phyloP scores from a whole-genome alignment of 805 yeast genomes.

The Allodekkera sacchari region DNA sequence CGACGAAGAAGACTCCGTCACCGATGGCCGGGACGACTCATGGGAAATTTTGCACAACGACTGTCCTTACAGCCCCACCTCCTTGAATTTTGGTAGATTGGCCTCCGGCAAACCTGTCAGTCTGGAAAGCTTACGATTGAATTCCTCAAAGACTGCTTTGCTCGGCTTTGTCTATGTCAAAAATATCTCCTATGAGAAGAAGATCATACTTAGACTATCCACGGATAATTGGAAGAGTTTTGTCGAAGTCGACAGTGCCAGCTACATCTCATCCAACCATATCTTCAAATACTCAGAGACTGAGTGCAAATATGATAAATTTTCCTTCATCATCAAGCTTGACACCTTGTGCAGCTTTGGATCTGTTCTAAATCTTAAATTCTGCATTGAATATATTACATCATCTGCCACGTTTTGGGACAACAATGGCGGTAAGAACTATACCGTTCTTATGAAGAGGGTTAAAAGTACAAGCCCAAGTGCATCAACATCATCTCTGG shows the following conservation, averaged over 20 bases:
- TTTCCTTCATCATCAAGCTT: slow-evolving; percentile 42
- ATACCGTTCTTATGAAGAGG: slow-evolving; percentile 28
- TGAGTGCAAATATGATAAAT: slow-evolving; percentile 27
- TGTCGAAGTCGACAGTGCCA: slow-evolving; percentile 24
- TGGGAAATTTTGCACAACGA: slow-evolving; percentile 26
- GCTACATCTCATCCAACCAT: slow-evolving; percentile 29
- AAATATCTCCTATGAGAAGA: slow-evolving; percentile 31
- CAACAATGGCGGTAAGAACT: slow-evolving; percentile 30
- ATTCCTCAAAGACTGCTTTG: slow-evolving; percentile 33
- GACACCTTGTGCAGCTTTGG: slow-evolving; percentile 19
- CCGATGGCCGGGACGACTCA: slow-evolving; percentile 11
- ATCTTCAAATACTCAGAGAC: slow-evolving; percentile 31
- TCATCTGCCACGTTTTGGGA: slow-evolving; percentile 30
- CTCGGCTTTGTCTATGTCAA: slow-evolving; percentile 32
- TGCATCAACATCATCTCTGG: slow-evolving; percentile 5
- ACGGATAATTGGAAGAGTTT: slow-evolving; percentile 37
- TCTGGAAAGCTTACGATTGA: slow-evolving; percentile 29
- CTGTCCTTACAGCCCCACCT: slow-evolving; percentile 21
- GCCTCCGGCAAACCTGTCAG: slow-evolving; percentile 21
- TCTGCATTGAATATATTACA: slow-evolving; percentile 32
- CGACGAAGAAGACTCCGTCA: slow-evolving; percentile 10
- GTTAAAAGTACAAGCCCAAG: slow-evolving; percentile 2
- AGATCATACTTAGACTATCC: slow-evolving; percentile 37
- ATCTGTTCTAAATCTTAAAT: slow-evolving; percentile 24
- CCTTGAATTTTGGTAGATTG: slow-evolving; percentile 24